Evolutionary conservation across 2,329 filamentous ascomycete genomes (phyloP).

Genomic region (Cladophialophora bantiana): DNA sequence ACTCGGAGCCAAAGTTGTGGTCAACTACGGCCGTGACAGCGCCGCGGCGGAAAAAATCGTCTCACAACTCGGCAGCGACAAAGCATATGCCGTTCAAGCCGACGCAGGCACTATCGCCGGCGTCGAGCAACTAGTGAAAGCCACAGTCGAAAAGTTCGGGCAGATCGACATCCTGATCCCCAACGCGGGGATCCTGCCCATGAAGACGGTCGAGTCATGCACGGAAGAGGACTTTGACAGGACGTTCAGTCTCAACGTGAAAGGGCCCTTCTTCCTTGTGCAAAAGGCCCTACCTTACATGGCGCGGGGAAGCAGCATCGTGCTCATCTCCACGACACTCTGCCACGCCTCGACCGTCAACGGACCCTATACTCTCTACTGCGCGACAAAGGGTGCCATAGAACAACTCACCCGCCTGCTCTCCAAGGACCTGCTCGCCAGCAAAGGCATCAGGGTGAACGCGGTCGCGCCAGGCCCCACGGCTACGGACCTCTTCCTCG

Average conservation of each 20-base stretch:
- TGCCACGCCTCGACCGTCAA: conserved; percentile 50
- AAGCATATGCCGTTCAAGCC: conserved; percentile 61
- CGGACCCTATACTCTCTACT: conserved; percentile 61
- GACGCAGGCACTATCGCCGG: conserved; percentile 58
- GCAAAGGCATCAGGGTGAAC: conserved; percentile 61
- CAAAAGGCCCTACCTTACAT: conserved; percentile 63
- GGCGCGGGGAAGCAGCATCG: conserved; percentile 55
- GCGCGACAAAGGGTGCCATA: conserved; percentile 64
- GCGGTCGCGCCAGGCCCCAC: conserved; percentile 62
- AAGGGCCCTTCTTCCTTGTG: conserved; percentile 63
- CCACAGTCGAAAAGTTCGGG: conserved; percentile 59
- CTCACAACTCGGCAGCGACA: conserved; percentile 54
- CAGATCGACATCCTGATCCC: conserved; percentile 66
- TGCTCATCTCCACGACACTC: conserved; percentile 60
- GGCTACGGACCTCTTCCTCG: conserved; percentile 62
- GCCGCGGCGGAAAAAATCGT: conserved; percentile 63
- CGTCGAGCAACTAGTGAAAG: conserved; percentile 58
- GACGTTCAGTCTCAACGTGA: conserved; percentile 62
- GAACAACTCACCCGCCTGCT: conserved; percentile 65
- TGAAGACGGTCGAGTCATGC: conserved; percentile 58
- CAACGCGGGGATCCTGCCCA: conserved; percentile 62
- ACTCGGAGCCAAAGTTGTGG: conserved; percentile 54
- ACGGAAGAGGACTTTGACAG: conserved; percentile 61
- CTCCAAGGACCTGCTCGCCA: conserved; percentile 59
- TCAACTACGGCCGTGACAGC: conserved; percentile 65